Evolutionary conservation across 2,329 filamentous ascomycete species (phyloP).

Genomic region (Moelleriella libera): DNA sequence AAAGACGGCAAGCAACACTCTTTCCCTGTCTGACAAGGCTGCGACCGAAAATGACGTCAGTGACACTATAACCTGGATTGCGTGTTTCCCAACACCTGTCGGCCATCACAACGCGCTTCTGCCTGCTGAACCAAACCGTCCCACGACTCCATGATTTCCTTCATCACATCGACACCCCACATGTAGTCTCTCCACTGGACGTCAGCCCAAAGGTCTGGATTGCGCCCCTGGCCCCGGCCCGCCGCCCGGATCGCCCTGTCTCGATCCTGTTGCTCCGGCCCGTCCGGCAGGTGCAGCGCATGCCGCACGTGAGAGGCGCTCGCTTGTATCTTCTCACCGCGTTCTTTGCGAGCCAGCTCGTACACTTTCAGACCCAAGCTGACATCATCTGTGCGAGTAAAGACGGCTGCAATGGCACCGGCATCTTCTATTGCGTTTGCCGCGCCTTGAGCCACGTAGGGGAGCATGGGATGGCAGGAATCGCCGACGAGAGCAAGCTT

Average conservation of each 20-base stretch:
- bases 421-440: conserved; percentile 57
- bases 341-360: conserved; percentile 8
- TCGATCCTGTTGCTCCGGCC: conserved; percentile 6
- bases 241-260: conserved; percentile 7
- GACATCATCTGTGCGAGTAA: conserved; percentile 10
- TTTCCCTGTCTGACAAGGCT: too few species aligned
- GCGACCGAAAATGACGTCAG: too few species aligned
- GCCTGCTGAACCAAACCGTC: conserved; percentile 3
- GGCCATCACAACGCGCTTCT: not conserved
- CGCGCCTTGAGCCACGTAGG: conserved; percentile 53
- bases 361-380: conserved; percentile 8
- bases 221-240: conserved; percentile 5
- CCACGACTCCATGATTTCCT: conserved; percentile 11
- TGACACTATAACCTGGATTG: too few species aligned
- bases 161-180: conserved; percentile 17
- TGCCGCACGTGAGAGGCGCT: conserved; percentile 6
- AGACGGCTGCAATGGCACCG: conserved; percentile 10
- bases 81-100: too few species aligned
- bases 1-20: too few species aligned
- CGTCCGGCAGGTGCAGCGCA: conserved; percentile 9
- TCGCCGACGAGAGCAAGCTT: conserved; percentile 46
- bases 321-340: conserved; percentile 8
- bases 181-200: conserved; percentile 13
- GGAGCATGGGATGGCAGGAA: conserved; percentile 53
- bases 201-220: conserved; percentile 13